Evolutionary conservation across 2,329 filamentous ascomycete species (phyloP).

Genomic region (Fusarium neocosmosporiellum): DNA sequence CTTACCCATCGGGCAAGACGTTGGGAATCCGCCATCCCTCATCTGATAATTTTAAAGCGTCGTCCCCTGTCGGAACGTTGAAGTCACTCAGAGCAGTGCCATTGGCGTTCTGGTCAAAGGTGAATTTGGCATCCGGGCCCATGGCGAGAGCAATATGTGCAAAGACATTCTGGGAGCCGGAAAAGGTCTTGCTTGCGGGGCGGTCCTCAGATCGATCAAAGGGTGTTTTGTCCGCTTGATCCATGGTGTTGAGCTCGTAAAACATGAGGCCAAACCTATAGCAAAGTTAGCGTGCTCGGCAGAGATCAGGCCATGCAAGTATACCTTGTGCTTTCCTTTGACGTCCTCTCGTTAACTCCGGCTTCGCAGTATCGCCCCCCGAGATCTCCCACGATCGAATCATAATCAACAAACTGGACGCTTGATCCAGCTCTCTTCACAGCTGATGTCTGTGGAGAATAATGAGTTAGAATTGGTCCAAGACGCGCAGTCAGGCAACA

Average conservation of each 20-base stretch:
- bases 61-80: neutral
- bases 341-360: neutral
- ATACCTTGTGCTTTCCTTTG: neutral
- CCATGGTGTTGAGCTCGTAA: neutral
- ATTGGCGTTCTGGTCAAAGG: neutral
- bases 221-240: neutral
- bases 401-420: neutral
- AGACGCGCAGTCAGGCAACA: neutral
- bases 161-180: neutral
- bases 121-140: neutral
- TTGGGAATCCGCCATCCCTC: neutral
- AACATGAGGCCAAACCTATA: neutral
- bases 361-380: neutral
- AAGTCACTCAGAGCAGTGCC: neutral
- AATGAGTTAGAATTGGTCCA: neutral
- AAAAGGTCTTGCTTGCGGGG: neutral
- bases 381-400: neutral
- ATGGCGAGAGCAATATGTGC: neutral
- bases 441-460: neutral
- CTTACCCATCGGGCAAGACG: neutral
- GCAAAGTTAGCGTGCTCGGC: neutral
- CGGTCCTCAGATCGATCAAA: neutral
- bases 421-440: neutral
- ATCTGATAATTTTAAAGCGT: neutral
- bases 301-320: fast-evolving